phyloP scores from a whole-genome alignment of 1,284 basidiomycete genomes.

The Boletus smithii region DNA sequence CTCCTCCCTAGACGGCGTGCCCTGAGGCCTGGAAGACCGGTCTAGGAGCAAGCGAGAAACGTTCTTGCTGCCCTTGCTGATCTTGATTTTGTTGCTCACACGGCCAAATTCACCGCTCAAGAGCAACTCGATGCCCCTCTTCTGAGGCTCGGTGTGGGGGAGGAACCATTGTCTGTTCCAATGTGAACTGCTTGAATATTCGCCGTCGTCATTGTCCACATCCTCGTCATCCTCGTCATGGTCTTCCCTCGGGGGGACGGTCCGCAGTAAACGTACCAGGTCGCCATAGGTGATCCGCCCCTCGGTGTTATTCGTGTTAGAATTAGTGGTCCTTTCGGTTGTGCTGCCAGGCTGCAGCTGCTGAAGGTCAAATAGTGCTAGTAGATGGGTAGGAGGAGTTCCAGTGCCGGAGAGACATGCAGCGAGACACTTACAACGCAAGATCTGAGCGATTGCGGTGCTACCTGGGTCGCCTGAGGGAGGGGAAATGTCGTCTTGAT shows the following conservation, averaged over 20 bases:
- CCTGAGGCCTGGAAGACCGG: slow-evolving; percentile 38
- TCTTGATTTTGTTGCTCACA: slow-evolving; percentile 48
- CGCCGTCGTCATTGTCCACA: slow-evolving; percentile 39
- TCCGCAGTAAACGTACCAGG: slow-evolving; percentile 22
- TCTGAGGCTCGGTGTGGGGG: slow-evolving; percentile 62
- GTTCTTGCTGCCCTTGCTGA: slow-evolving; percentile 39
- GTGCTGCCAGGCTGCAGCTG: slow-evolving; percentile 17
- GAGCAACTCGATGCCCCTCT: slow-evolving; percentile 68
- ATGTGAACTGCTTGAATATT: slow-evolving; percentile 27
- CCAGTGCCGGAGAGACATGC: background rate
- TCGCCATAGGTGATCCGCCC: slow-evolving; percentile 20
- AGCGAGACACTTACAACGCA: slow-evolving; percentile 34
- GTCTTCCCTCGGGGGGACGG: slow-evolving; percentile 14
- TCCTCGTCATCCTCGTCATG: slow-evolving; percentile 38
- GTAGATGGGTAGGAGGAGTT: slow-evolving; percentile 5
- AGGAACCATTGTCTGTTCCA: slow-evolving; percentile 40
- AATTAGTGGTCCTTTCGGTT: slow-evolving; percentile 29
- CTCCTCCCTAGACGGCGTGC: slow-evolving; percentile 49
- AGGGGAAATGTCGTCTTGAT: slow-evolving; percentile 11
- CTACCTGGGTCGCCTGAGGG: slow-evolving; percentile 19
- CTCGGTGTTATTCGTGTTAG: slow-evolving; percentile 30
- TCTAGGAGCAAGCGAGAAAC: slow-evolving; percentile 48
- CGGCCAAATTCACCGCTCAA: slow-evolving; percentile 85
- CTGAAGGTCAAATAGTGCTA: slow-evolving; percentile 45
- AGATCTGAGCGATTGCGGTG: slow-evolving; percentile 31